Evolutionary conservation across 148 eudicot genomes (phyloP).

Genomic region (Chenopodium berlandieri): DNA sequence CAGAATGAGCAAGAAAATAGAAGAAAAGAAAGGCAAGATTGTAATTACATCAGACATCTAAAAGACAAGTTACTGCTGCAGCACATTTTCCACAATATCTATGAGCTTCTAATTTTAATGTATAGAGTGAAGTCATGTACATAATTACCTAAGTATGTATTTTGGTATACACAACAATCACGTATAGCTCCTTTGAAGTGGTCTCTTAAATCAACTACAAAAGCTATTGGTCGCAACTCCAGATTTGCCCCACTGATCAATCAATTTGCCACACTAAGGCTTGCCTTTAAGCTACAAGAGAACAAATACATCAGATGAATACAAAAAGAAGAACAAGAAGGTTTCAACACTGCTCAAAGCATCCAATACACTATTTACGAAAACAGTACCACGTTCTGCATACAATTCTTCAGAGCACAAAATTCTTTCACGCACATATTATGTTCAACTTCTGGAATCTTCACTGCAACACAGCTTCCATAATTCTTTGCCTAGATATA

Average conservation of each 20-base stretch:
- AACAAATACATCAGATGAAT: conserved; percentile 20
- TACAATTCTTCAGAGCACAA: conserved; percentile 69
- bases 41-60: neutral
- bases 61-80: neutral
- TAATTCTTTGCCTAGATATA: conserved; percentile 77
- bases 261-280: conserved; percentile 33
- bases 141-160: conserved; percentile 18
- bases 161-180: conserved; percentile 15
- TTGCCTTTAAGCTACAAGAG: conserved; percentile 59
- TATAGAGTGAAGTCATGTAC: neutral
- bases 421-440: conserved; percentile 94
- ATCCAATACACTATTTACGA: conserved; percentile 1
- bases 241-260: conserved; percentile 12
- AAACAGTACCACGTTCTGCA: conserved; percentile 75
- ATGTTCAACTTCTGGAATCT: conserved; percentile 86
- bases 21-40: neutral
- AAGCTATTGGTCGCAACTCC: conserved; percentile 6
- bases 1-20: neutral
- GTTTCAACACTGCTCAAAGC: neutral
- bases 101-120: neutral
- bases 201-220: neutral
- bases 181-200: conserved; percentile 6
- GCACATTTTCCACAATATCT: neutral
- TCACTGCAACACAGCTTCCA: conserved; percentile 84
- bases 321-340: conserved; percentile 7